Percentiles rank a stretch among this genome's conserved stretches.
These are phyloP conservation scores for Eucalyptus fibrosa DNA, from an alignment of 345 rosid genomes.

Conservation along the genomic window DNA sequence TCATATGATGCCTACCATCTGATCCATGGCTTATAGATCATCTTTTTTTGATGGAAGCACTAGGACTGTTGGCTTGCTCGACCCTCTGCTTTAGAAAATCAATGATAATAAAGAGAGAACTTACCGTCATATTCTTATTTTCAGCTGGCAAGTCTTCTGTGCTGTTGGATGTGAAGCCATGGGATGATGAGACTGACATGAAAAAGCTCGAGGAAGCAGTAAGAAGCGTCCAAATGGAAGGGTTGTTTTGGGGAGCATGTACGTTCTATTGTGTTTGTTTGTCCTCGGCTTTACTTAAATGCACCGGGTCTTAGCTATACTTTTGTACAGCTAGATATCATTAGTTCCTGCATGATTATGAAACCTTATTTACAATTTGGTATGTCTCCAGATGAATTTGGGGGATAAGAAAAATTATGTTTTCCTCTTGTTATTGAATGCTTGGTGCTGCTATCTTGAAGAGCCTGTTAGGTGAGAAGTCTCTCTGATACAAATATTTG, in stretches of 20 bases:
- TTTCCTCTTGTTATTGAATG: neutral
- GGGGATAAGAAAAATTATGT: neutral
- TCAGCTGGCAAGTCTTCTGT: constrained; percentile 10
- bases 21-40: neutral
- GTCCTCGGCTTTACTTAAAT: neutral
- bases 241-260: constrained; percentile 13
- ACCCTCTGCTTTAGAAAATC: neutral
- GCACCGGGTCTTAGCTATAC: neutral
- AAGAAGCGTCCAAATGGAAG: constrained; percentile 5
- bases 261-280: neutral
- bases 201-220: constrained; percentile 13
- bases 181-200: constrained; percentile 17
- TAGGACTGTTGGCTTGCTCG: neutral
- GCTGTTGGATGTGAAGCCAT: constrained; percentile 8
- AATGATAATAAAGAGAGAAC: neutral
- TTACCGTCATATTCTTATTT: neutral
- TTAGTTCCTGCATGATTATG: neutral
- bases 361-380: neutral
- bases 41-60: neutral
- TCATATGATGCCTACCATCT: neutral
- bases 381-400: neutral
- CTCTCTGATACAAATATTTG: neutral
- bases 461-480: neutral
- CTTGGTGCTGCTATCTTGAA: neutral
- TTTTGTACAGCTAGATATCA: neutral